These are phyloP conservation scores for Sugiyamaella castrensis DNA, from an alignment of 1,139 yeast species.

Conservation along the genomic window DNA sequence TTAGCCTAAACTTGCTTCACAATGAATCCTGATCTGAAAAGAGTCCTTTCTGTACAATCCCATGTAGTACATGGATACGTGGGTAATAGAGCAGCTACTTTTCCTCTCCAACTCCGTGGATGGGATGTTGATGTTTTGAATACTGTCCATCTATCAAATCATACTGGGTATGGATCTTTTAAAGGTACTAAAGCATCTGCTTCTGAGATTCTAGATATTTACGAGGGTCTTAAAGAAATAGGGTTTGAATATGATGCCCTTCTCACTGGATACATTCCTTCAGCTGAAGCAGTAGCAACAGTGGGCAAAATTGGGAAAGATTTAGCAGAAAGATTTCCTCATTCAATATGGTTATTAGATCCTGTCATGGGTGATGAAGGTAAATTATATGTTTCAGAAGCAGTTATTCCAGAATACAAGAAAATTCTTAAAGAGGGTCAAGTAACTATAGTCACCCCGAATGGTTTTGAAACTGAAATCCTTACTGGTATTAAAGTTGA, in stretches of 20 bases:
- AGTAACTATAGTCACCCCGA: slow-evolving; percentile 79
- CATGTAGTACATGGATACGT: slow-evolving; percentile 89
- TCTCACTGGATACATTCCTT: slow-evolving; percentile 72
- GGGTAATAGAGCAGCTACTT: slow-evolving; percentile 75
- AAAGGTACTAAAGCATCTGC: slow-evolving; percentile 46
- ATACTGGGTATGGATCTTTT: slow-evolving; percentile 68
- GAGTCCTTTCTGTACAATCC: slow-evolving; percentile 60
- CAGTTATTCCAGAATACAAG: slow-evolving; percentile 64
- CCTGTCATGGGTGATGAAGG: slow-evolving; percentile 97
- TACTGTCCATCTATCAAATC: slow-evolving; percentile 78
- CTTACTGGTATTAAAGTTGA: slow-evolving; percentile 54
- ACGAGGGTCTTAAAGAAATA: slow-evolving; percentile 47
- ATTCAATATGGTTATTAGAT: slow-evolving; percentile 63
- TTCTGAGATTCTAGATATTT: slow-evolving; percentile 43
- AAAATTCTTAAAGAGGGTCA: slow-evolving; percentile 48
- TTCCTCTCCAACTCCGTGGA: slow-evolving; percentile 71
- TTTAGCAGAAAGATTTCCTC: slow-evolving; percentile 28
- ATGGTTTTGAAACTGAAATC: slow-evolving; percentile 84
- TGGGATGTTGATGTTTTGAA: slow-evolving; percentile 85
- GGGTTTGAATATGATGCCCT: slow-evolving; percentile 55
- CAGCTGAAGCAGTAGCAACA: slow-evolving; percentile 49
- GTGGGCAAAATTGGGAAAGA: slow-evolving; percentile 46
- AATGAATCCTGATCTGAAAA: slow-evolving; percentile 12
- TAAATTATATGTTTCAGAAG: slow-evolving; percentile 67
- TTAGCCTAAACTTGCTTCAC: too few relatives aligned